Conservation (phyloP, 2,329 filamentous ascomycete species). For the Alternaria arbusti region DNA sequence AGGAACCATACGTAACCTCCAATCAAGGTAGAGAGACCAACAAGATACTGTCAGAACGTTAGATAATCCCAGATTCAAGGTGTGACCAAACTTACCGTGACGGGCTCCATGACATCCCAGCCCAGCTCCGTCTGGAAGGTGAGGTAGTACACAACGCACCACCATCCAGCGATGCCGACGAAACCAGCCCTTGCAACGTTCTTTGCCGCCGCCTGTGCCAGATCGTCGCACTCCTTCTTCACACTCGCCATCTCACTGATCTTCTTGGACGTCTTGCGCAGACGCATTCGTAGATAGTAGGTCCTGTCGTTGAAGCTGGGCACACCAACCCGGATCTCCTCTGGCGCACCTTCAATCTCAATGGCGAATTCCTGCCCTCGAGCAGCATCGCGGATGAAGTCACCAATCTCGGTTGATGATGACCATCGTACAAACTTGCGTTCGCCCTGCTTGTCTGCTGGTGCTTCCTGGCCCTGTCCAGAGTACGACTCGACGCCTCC, state of each 20-base stretch:
- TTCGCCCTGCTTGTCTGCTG: conserved; percentile 50
- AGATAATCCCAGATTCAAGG: background rate
- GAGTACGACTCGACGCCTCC: conserved; percentile 73
- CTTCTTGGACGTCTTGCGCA: conserved; percentile 72
- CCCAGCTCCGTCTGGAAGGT: conserved; percentile 76
- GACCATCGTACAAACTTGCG: conserved; percentile 85
- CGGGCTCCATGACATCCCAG: conserved; percentile 90
- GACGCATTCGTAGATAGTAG: conserved; percentile 78
- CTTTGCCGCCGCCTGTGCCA: conserved; percentile 80
- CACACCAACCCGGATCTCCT: conserved; percentile 77
- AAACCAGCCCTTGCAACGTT: conserved; percentile 82
- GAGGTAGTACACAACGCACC: conserved; percentile 76
- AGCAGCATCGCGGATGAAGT: conserved; percentile 91
- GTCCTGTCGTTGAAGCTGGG: conserved; percentile 91
- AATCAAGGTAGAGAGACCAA: conserved; percentile 84
- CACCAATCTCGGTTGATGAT: conserved; percentile 85
- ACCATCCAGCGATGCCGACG: conserved; percentile 75
- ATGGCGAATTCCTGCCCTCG: conserved; percentile 84
- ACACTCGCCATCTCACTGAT: conserved; percentile 74
- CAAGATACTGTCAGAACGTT: conserved; percentile 65
- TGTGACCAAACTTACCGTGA: conserved; percentile 61
- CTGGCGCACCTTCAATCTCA: conserved; percentile 73
- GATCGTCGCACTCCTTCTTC: conserved; percentile 79
- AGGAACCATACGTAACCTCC: conserved; percentile 93
- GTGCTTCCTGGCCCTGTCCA: conserved; percentile 69